phyloP scores from a whole-genome alignment of 2,329 filamentous ascomycete genomes.

The Neofusicoccum ribis region DNA sequence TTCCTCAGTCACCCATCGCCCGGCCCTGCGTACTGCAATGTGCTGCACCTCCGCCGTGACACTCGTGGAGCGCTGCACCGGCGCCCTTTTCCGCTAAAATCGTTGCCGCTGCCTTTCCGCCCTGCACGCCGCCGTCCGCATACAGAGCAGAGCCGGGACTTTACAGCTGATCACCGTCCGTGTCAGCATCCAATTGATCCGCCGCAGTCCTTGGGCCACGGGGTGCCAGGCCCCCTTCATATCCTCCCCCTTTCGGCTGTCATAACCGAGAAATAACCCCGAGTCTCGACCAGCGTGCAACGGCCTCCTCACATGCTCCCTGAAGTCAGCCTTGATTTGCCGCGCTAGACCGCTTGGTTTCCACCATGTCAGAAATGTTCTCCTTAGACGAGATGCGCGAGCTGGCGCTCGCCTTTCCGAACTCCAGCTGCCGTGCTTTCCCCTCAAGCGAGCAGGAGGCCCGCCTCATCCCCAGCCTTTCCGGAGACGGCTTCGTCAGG shows the following conservation, averaged over 20 bases:
- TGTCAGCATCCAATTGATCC: neutral
- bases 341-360: neutral
- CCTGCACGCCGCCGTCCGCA: neutral
- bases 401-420: slow-evolving; percentile 27
- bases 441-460: slow-evolving; percentile 9
- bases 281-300: neutral
- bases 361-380: slow-evolving; percentile 30
- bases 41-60: neutral
- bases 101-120: neutral
- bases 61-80: neutral
- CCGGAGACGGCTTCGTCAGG: slow-evolving; percentile 32
- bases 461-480: slow-evolving; percentile 26
- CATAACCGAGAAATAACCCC: neutral
- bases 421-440: slow-evolving; percentile 22
- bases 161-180: neutral
- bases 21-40: neutral
- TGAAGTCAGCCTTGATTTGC: neutral
- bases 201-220: neutral
- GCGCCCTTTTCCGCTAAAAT: neutral
- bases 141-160: neutral
- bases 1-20: neutral
- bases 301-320: neutral
- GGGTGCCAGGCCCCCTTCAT: neutral
- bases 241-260: neutral
- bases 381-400: slow-evolving; percentile 34